Percentiles rank a stretch among this genome's conserved stretches.
Conservation (phyloP, 352 stramenopile species). For the Globisporangium paroecandrum region DNA sequence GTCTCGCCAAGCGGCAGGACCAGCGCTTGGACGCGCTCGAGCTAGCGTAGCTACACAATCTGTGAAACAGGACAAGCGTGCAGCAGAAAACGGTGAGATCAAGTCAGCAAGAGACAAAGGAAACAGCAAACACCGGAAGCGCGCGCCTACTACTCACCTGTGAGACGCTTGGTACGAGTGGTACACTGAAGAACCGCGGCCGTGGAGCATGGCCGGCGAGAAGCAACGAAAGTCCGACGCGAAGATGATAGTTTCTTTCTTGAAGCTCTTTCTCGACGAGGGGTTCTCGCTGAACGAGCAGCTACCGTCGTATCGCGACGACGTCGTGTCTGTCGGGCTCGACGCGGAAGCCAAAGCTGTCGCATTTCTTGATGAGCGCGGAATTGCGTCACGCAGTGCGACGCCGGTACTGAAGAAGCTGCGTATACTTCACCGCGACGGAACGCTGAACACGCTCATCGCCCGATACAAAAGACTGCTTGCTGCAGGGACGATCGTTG, state of each 20-base stretch:
- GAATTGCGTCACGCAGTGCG: background rate
- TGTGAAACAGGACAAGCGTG: background rate
- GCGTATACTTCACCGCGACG: background rate
- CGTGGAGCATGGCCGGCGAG: background rate
- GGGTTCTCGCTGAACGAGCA: background rate
- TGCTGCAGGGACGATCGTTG: background rate
- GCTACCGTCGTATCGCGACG: background rate
- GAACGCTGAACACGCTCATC: background rate
- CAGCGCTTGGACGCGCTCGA: background rate
- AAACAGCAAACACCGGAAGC: background rate
- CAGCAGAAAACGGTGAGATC: background rate
- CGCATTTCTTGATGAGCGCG: background rate
- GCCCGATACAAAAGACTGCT: background rate
- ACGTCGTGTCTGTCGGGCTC: background rate
- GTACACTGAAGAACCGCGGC: background rate
- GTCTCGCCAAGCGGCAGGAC: background rate
- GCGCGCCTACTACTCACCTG: conserved; percentile 1
- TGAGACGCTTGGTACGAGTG: background rate
- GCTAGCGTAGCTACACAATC: background rate
- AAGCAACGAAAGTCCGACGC: background rate
- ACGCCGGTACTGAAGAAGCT: background rate
- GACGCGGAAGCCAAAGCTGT: background rate
- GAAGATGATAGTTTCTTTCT: background rate
- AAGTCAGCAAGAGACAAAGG: background rate
- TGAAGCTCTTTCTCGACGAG: conserved; percentile 1